Conservation (phyloP, 192 early-diverging fungal species). For the Linnemannia schmuckeri region DNA sequence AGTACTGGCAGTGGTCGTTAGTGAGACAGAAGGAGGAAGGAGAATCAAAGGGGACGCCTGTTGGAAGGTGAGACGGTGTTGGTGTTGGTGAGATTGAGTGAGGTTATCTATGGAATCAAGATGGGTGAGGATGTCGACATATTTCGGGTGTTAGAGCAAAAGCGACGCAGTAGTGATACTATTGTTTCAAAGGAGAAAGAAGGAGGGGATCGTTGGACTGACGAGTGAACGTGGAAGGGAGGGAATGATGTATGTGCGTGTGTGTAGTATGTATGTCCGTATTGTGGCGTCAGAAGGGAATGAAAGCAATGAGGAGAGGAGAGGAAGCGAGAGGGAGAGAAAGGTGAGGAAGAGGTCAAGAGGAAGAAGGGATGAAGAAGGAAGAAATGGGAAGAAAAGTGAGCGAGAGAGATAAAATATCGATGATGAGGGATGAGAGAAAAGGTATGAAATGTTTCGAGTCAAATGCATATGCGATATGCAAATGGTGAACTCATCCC, state of each 20-base stretch:
- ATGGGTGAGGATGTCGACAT: neutral
- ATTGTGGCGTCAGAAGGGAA: neutral
- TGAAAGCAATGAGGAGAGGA: neutral
- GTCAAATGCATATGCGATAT: too few relatives aligned
- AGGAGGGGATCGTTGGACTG: neutral
- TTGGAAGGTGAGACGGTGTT: neutral
- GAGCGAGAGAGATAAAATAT: too few relatives aligned
- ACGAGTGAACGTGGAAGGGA: too few relatives aligned
- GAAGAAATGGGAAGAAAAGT: neutral
- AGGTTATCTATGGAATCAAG: neutral
- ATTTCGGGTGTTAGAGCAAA: neutral
- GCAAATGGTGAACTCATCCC: too few relatives aligned
- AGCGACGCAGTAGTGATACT: neutral
- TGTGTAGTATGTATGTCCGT: too few relatives aligned
- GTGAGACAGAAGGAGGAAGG: neutral
- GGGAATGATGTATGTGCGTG: neutral
- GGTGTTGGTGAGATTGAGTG: neutral
- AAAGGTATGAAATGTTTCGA: too few relatives aligned
- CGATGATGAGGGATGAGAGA: neutral
- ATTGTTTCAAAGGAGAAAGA: neutral
- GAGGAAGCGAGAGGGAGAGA: neutral
- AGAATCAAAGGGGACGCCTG: neutral
- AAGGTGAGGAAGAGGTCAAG: neutral
- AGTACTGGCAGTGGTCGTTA: neutral
- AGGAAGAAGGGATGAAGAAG: neutral